These are phyloP conservation scores for Trichoderma reesei DNA, from an alignment of 495 filamentous ascomycete species.

Conservation along the genomic window DNA sequence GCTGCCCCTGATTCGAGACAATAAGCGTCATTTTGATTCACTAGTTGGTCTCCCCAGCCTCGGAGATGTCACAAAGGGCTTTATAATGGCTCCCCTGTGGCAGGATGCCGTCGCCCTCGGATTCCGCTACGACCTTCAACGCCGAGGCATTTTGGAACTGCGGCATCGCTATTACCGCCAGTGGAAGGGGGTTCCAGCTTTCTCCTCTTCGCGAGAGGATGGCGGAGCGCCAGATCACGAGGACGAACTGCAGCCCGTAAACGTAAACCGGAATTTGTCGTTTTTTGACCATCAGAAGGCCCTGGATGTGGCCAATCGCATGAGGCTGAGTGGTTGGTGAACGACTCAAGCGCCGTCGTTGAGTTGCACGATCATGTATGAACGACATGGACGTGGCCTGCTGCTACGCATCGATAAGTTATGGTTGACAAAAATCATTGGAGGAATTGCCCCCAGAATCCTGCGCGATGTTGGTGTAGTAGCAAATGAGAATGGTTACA, in stretches of 20 bases:
- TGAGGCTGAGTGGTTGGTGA: background rate
- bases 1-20: background rate
- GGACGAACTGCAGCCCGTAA: background rate
- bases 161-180: background rate
- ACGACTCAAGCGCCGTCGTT: background rate
- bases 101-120: background rate
- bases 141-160: background rate
- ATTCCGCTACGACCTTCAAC: background rate
- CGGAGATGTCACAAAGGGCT: background rate
- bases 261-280: background rate
- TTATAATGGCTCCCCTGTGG: background rate
- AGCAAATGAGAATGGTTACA: background rate
- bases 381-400: background rate
- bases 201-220: background rate
- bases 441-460: background rate
- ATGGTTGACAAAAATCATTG: background rate
- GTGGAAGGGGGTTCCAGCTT: background rate
- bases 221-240: conserved; percentile 5
- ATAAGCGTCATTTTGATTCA: background rate
- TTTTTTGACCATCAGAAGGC: background rate
- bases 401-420: background rate
- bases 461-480: background rate
- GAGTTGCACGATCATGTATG: background rate
- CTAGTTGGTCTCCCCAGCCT: background rate
- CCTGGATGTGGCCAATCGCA: background rate